A percentile compares a stretch with the other conserved stretches of the same genome.
Evolutionary conservation across 495 filamentous ascomycete genomes (phyloP).

Genomic region (Cercophora sp.): DNA sequence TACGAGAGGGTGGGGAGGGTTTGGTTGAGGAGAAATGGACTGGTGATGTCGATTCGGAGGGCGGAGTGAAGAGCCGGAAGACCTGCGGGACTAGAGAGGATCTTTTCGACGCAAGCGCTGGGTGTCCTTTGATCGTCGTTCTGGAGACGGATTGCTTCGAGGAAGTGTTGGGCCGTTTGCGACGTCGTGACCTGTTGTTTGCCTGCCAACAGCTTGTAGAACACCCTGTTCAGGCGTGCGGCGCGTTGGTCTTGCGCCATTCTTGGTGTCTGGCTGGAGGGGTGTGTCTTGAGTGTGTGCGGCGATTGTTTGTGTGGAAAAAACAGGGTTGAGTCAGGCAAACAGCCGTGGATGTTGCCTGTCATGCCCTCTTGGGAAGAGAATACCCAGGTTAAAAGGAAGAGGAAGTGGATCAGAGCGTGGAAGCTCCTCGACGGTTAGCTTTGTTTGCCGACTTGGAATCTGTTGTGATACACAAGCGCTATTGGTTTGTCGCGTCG

Average conservation of each 20-base stretch:
- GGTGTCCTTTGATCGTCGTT: conserved; percentile 27
- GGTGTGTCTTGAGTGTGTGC: not conserved
- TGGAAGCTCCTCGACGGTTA: not conserved
- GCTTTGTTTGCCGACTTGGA: too few relatives aligned
- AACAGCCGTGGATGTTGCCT: not conserved
- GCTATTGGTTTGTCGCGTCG: not conserved
- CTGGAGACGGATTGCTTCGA: conserved; percentile 56
- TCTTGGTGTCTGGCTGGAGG: not conserved
- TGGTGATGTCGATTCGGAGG: conserved; percentile 47
- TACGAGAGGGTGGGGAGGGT: conserved; percentile 35
- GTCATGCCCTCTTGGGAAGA: not conserved
- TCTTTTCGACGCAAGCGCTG: conserved; percentile 48
- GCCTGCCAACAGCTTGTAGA: conserved; percentile 27
- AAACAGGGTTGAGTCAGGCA: not conserved
- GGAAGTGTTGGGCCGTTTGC: conserved; percentile 50
- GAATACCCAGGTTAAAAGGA: not conserved
- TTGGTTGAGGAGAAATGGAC: conserved; percentile 48
- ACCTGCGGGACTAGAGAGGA: conserved; percentile 49
- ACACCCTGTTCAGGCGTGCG: conserved; percentile 26
- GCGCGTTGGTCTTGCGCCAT: conserved; percentile 15
- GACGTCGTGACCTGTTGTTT: conserved; percentile 17
- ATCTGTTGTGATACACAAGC: not conserved
- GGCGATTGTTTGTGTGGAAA: not conserved
- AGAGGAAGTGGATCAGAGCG: not conserved
- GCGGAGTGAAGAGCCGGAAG: conserved; percentile 45